These are phyloP conservation scores for Saccharomyces hybrid DNA, from an alignment of 1,139 yeast species.

Conservation along the genomic window DNA sequence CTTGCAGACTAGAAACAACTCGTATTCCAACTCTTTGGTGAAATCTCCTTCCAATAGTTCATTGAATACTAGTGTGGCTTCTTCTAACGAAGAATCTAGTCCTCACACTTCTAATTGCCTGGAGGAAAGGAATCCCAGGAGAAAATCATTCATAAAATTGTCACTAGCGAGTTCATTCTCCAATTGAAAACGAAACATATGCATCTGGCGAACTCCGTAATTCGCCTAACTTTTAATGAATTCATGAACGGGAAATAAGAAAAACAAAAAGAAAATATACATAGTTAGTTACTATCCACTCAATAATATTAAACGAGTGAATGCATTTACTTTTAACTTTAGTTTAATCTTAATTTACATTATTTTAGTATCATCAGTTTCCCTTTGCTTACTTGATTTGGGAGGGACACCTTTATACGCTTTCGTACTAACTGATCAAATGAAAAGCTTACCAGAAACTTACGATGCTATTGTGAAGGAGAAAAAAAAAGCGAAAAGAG, in stretches of 20 bases:
- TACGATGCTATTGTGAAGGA: not conserved
- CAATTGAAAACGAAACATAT: conserved; percentile 1
- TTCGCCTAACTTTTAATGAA: conserved; percentile 2
- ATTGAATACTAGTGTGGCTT: not conserved
- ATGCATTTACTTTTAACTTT: conserved; percentile 1
- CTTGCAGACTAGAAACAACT: not conserved
- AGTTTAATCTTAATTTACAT: not conserved
- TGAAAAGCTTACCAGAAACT: not conserved
- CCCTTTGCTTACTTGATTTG: not conserved
- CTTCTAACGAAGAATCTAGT: not conserved
- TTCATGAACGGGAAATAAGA: not conserved
- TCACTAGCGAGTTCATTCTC: conserved; percentile 23
- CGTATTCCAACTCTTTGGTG: conserved; percentile 2
- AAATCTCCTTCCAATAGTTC: not conserved
- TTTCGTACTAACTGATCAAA: not conserved
- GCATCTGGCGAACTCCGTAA: not conserved
- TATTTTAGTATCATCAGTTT: not conserved
- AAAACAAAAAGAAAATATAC: not conserved
- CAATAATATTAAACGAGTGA: not conserved
- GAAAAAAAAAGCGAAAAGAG: not conserved
- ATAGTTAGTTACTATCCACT: not conserved
- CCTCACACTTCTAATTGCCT: not conserved
- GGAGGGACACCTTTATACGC: not conserved
- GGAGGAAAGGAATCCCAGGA: conserved; percentile 5
- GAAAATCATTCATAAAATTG: conserved; percentile 22